Evolutionary conservation across 768 basidiomycete species (phyloP), one percentile per base, ranked within the genome.

Genomic region (Suillus paluster): DNA sequence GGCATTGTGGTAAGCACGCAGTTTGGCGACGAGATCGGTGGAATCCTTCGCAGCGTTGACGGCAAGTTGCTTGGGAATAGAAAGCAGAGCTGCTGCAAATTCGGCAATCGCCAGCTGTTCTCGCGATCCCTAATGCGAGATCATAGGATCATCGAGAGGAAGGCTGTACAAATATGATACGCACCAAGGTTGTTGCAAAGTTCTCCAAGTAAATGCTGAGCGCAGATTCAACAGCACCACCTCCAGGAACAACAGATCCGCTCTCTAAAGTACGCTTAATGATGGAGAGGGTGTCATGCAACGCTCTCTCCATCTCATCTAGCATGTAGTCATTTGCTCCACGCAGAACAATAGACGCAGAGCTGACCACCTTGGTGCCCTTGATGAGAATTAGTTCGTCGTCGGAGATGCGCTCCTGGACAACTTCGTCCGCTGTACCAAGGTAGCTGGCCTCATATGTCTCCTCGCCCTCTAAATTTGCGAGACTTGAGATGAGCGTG

Each of bases 81-180:
- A 86, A 45, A 99, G 82, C 60, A 99, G 83, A 14, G 97, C 92
- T 63, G 84, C 82, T 23, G 97, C 97, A 74, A 99, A 99, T 75
- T 99, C 97, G n/a, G 96, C 97, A 70, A 99, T 98, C 21, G 97
- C 97, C 57, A 99, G 82, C 75, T 99, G 97, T 78, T 99, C 97
- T 67, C 97, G 85, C 23, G 97, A 99, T 52, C 97, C 97, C 97
- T 98, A 71, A 49, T 59, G 58, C 64, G 53, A 66, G 27, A 49
- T 50, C 49, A 60, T 48, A 64, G 46, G 50, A 53, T 15, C 36
- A 25, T 52, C 9, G 17, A 48, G 30, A 30, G 39, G 30, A 56
- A 49, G 38, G 33, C 25, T 38, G 17, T n/a, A 39, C 17, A 55
- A 17, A 3, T 55, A 54, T 10, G 27, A 33, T 6, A 81, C 90